Evolutionary conservation across 192 early-diverging fungal genomes (phyloP), one percentile per base, ranked within the genome.

Genomic region (Coemansia sp.): DNA sequence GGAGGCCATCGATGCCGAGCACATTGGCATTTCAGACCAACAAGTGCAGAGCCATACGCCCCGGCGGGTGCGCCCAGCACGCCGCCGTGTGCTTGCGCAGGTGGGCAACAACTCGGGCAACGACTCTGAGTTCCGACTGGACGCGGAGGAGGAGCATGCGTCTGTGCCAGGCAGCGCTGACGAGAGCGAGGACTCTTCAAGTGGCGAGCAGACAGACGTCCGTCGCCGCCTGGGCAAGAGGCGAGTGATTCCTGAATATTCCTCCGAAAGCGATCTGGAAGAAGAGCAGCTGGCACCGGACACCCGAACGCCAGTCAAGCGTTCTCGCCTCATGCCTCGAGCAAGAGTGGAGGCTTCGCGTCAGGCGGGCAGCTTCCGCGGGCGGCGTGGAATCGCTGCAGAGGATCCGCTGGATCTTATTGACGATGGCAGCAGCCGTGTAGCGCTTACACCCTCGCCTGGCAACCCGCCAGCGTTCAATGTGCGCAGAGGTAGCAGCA

Each of bases 331-430:
- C 29, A 32, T 32, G 29, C 29, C 29, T 7, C 29, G 7, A 32
- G 29, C 3, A 7, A 7, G 7, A 32, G 7, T 7, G 7, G 29
- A 2, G 29, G 7, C 29, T 4, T 32, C 29, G 3, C 29, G 26
- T 14, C 46, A 50, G 46, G 0, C 56, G 8, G 39, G 22, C 59
- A 50, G 33, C 18, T 66, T 76, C 56, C 73, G 67, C 17, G 73
- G 73, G 6, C 67, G 73, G 21, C 73, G 73, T 10, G 73, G 73
- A 35, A 76, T 76, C n/a, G 46, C 73, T 0, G 67, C 73, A 0
- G 73, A 76, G 44, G 63, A 66, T 17, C 34, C 41, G 19, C 24
- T 59, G 1, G 46, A 41, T 11, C 37, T 68, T 39, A 18, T 24
- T 11, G 53, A 18, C 27, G 41, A 27, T 8, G 26, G 46, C 7